Conservation (phyloP, 2,329 filamentous ascomycete species). For the Aspergillus viridinutans region DNA sequence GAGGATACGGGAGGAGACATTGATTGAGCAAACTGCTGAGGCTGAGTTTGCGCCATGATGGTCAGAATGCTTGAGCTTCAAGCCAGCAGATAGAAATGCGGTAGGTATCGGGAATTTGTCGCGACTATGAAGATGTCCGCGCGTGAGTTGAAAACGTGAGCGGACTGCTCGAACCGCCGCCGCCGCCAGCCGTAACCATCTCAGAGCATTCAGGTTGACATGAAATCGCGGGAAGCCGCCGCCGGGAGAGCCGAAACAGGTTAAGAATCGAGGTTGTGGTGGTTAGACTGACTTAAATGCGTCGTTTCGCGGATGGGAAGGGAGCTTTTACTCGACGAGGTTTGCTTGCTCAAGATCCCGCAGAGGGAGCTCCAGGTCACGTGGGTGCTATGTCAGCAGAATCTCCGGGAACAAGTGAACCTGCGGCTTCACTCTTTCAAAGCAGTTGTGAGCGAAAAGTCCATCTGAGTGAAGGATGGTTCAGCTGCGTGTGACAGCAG, state of each 20-base stretch:
- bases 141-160: slow-evolving; percentile 32
- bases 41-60: slow-evolving; percentile 59
- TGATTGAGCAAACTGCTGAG: slow-evolving; percentile 48
- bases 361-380: slow-evolving; percentile 8
- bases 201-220: slow-evolving; percentile 25
- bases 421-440: not conserved
- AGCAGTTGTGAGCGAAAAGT: not conserved
- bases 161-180: slow-evolving; percentile 36
- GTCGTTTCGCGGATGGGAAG: slow-evolving; percentile 15
- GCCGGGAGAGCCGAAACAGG: slow-evolving; percentile 1
- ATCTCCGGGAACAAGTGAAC: not conserved
- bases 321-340: slow-evolving; percentile 20
- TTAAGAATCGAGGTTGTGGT: slow-evolving; percentile 10
- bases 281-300: slow-evolving; percentile 9
- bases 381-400: slow-evolving; percentile 13
- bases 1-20: slow-evolving; percentile 62
- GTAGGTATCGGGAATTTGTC: slow-evolving; percentile 19
- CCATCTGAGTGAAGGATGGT: not conserved
- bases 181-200: slow-evolving; percentile 35
- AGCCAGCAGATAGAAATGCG: slow-evolving; percentile 10
- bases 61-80: slow-evolving; percentile 9
- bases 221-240: slow-evolving; percentile 8
- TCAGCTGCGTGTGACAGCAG: not conserved
- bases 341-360: slow-evolving; percentile 14
- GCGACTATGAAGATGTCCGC: slow-evolving; percentile 23